Percentiles rank a stretch among this genome's conserved stretches.
phyloP scores from a whole-genome alignment of 2,329 filamentous ascomycete genomes.

The Calycina herbarum region DNA sequence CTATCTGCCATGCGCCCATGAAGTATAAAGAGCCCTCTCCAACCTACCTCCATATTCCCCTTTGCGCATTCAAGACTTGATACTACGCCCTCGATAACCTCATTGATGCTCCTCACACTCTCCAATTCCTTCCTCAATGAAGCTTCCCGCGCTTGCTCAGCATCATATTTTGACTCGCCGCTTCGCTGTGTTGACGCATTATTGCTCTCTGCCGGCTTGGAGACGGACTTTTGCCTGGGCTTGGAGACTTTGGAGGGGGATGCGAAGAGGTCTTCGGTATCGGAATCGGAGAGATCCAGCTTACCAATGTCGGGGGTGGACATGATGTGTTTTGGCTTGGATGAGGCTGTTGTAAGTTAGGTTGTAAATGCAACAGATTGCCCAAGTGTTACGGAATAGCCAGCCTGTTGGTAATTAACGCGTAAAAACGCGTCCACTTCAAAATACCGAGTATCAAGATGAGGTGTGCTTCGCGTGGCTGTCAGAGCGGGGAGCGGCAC shows the following conservation, averaged over 20 bases:
- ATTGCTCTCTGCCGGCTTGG: constrained; percentile 30
- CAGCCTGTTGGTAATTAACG: constrained; percentile 17
- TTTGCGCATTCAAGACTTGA: constrained; percentile 70
- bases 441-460: constrained; percentile 3
- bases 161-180: constrained; percentile 56
- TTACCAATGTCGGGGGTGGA: constrained; percentile 51
- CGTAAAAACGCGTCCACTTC: constrained; percentile 22
- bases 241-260: constrained; percentile 49
- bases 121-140: constrained; percentile 77
- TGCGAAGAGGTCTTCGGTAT: constrained; percentile 58
- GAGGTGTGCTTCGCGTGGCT: constrained; percentile 4
- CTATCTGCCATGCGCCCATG: background rate
- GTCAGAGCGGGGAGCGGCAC: constrained; percentile 3
- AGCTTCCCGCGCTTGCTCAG: constrained; percentile 69
- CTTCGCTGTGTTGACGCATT: constrained; percentile 33
- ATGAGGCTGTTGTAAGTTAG: constrained; percentile 8
- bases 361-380: background rate
- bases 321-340: constrained; percentile 22
- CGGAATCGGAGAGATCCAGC: constrained; percentile 53
- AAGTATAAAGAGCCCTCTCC: too few relatives aligned
- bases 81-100: constrained; percentile 78
- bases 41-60: constrained; percentile 71
- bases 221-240: constrained; percentile 23
- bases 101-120: constrained; percentile 82
- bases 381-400: constrained; percentile 7